Conservation (phyloP, 306 rosid species). For the Malus asiatica region DNA sequence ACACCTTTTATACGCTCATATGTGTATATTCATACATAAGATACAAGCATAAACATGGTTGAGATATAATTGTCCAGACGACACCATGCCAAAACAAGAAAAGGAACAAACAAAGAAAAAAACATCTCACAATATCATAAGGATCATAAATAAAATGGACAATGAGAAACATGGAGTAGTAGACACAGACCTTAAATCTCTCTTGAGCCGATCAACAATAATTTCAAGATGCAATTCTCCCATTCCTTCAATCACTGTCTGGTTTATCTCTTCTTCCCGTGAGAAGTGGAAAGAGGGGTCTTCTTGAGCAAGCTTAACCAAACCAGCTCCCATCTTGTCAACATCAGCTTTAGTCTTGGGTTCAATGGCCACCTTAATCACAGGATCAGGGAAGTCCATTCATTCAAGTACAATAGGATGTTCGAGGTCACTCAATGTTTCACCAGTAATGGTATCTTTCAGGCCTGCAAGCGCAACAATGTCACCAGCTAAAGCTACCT, state of each 20-base stretch:
- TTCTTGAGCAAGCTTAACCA: slow-evolving; percentile 92
- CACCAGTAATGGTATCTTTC: slow-evolving; percentile 90
- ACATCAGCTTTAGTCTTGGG: slow-evolving; percentile 97
- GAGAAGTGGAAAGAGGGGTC: slow-evolving; percentile 98
- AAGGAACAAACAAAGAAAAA: too few relatives aligned
- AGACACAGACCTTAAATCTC: slow-evolving; percentile 72
- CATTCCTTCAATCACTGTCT: slow-evolving; percentile 99
- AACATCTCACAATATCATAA: neutral
- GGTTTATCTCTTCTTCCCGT: slow-evolving; percentile 89
- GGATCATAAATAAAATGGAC: neutral
- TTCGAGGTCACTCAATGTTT: slow-evolving; percentile 76
- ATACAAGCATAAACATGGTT: neutral
- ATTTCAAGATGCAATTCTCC: slow-evolving; percentile 98
- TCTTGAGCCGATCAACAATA: slow-evolving; percentile 89
- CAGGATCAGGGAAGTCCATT: slow-evolving; percentile 99
- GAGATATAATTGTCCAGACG: neutral
- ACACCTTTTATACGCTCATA: neutral
- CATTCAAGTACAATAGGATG: slow-evolving; percentile 76
- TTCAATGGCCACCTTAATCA: slow-evolving; percentile 95
- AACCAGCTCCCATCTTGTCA: slow-evolving; percentile 87
- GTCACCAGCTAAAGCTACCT: slow-evolving; percentile 80
- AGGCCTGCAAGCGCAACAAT: slow-evolving; percentile 89
- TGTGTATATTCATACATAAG: neutral
- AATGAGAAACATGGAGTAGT: neutral
- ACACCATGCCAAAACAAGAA: neutral